phyloP scores from a whole-genome alignment of 352 stramenopile genomes.

The Phytophthora ramorum region DNA sequence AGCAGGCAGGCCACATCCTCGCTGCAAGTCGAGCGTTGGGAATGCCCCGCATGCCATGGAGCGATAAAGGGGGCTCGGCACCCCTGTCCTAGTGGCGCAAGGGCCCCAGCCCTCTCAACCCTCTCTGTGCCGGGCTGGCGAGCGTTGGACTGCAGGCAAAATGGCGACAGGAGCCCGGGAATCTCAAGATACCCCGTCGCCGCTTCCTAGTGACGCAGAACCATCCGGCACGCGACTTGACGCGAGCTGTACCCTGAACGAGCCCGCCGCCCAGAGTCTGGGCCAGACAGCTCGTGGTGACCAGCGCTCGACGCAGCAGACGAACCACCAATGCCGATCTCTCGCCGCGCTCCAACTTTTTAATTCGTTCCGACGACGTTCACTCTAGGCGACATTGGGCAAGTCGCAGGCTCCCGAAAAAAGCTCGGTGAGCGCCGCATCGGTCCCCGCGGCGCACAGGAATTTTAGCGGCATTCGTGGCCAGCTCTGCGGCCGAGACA shows the following conservation, averaged over 20 bases:
- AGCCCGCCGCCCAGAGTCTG: neutral
- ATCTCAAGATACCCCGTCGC: slow-evolving; percentile 11
- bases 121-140: slow-evolving; percentile 13
- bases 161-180: slow-evolving; percentile 9
- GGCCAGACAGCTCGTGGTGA: slow-evolving; percentile 16
- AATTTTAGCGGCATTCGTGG: slow-evolving; percentile 18
- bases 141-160: neutral
- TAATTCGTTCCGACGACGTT: slow-evolving; percentile 28
- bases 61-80: neutral
- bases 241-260: slow-evolving; percentile 14
- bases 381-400: slow-evolving; percentile 7
- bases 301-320: slow-evolving; percentile 15
- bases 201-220: slow-evolving; percentile 8
- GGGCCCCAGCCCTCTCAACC: neutral
- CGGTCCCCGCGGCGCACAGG: neutral
- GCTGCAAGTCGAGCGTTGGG: slow-evolving; percentile 12
- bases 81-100: slow-evolving; percentile 6
- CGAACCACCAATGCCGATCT: slow-evolving; percentile 25
- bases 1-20: slow-evolving; percentile 20
- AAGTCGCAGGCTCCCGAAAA: slow-evolving; percentile 11
- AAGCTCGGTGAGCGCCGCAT: neutral
- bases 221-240: slow-evolving; percentile 19
- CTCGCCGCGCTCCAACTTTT: slow-evolving; percentile 24
- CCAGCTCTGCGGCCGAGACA: too few relatives aligned
- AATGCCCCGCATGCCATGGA: slow-evolving; percentile 10